Evolutionary conservation across 306 rosid genomes (phyloP).

Genomic region (Prunus campanulata): DNA sequence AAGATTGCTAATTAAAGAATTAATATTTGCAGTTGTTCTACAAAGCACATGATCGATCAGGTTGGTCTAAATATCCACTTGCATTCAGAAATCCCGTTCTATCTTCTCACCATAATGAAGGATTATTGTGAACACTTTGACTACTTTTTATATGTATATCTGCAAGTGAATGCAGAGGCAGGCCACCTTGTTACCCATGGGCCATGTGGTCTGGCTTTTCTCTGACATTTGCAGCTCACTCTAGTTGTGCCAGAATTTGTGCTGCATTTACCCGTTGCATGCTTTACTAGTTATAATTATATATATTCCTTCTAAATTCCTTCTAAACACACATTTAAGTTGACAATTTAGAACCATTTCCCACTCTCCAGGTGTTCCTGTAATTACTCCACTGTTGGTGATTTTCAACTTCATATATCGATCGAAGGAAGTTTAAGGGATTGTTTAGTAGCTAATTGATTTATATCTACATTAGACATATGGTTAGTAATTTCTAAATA

Average conservation of each 20-base stretch:
- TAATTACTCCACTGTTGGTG: too few species aligned
- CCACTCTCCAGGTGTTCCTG: neutral
- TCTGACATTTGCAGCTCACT: conserved; percentile 14
- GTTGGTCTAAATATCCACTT: neutral
- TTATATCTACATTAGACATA: too few species aligned
- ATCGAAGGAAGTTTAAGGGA: too few species aligned
- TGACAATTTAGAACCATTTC: neutral
- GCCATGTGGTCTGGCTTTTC: conserved; percentile 20
- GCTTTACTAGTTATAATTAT: neutral
- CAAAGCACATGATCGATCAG: neutral
- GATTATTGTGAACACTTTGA: neutral
- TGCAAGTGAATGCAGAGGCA: neutral
- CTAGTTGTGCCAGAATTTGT: neutral
- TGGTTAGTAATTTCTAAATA: too few species aligned
- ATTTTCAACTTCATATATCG: too few species aligned
- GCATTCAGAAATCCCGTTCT: neutral
- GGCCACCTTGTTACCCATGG: conserved; percentile 39
- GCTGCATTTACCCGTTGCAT: neutral
- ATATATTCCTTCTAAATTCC: neutral
- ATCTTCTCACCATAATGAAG: neutral
- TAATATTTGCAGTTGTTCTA: neutral
- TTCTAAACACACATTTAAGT: neutral
- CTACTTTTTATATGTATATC: neutral
- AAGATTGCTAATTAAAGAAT: neutral
- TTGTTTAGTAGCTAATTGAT: too few species aligned